Conservation (phyloP, 306 rosid species). For the Fagus crenata region DNA sequence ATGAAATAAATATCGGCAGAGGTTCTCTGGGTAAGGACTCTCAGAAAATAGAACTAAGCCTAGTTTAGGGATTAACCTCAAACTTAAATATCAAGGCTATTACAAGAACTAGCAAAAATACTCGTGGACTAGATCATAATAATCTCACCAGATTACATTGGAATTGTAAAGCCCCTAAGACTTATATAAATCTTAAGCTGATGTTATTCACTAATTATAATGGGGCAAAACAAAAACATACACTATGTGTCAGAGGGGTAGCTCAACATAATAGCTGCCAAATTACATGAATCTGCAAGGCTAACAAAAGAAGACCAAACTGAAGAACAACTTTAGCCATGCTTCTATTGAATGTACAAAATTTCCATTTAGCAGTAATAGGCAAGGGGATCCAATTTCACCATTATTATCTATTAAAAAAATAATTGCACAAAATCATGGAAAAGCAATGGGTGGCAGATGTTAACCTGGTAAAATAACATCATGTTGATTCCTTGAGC, state of each 20-base stretch:
- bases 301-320: too few species aligned
- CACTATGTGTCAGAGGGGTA: neutral
- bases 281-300: too few species aligned
- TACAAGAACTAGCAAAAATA: too few species aligned
- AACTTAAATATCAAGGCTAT: neutral
- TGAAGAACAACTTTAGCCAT: too few species aligned
- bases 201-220: neutral
- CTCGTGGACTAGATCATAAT: too few species aligned
- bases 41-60: neutral
- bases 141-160: neutral
- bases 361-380: too few species aligned
- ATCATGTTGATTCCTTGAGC: constrained; percentile 70
- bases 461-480: constrained; percentile 70
- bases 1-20: neutral
- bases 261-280: too few species aligned
- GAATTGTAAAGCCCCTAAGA: neutral
- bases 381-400: too few species aligned
- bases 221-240: neutral
- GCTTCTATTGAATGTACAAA: too few species aligned
- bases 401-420: neutral
- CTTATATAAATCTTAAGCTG: neutral
- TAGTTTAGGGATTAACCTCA: neutral
- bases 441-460: constrained; percentile 20
- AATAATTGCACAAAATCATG: neutral
- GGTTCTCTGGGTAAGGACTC: neutral